Conservation (phyloP, 345 rosid genomes). For the Citropsis articulata region DNA sequence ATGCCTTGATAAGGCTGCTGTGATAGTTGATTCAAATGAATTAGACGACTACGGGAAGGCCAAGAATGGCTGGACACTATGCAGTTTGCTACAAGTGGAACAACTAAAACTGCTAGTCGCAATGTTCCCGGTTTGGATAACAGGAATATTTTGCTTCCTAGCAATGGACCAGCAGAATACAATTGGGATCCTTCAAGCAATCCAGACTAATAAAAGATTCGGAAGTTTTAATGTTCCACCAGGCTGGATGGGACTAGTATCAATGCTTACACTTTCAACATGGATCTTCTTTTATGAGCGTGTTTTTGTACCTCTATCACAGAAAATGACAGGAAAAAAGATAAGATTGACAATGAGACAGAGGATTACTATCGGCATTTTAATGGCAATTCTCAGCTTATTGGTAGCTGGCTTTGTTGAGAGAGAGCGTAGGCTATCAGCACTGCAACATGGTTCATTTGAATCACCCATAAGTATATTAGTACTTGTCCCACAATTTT, state of each 20-base stretch:
- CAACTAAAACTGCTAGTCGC: constrained; percentile 32
- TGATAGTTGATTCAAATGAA: constrained; percentile 36
- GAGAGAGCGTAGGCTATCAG: constrained; percentile 40
- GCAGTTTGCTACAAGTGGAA: constrained; percentile 45
- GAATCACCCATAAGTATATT: constrained; percentile 41
- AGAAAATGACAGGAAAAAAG: constrained; percentile 27
- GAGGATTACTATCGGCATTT: constrained; percentile 54
- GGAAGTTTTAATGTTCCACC: constrained; percentile 52
- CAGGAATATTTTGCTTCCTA: constrained; percentile 44
- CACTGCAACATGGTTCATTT: constrained; percentile 37
- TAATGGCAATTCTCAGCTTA: constrained; percentile 54
- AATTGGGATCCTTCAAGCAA: constrained; percentile 52
- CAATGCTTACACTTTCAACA: constrained; percentile 58
- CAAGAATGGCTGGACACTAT: constrained; percentile 38
- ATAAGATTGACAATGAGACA: constrained; percentile 44
- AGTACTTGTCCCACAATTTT: constrained; percentile 60
- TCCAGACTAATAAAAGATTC: constrained; percentile 37
- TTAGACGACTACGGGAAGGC: constrained; percentile 42
- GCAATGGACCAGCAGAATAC: constrained; percentile 58
- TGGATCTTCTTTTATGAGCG: constrained; percentile 67
- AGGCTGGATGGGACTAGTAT: constrained; percentile 59
- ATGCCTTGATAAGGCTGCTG: constrained; percentile 51
- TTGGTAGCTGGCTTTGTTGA: constrained; percentile 49
- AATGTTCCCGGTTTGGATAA: constrained; percentile 39
- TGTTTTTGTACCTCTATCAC: constrained; percentile 32